Evolutionary conservation across 179 eudicot genomes (phyloP).

Genomic region (Beta lomatogona): DNA sequence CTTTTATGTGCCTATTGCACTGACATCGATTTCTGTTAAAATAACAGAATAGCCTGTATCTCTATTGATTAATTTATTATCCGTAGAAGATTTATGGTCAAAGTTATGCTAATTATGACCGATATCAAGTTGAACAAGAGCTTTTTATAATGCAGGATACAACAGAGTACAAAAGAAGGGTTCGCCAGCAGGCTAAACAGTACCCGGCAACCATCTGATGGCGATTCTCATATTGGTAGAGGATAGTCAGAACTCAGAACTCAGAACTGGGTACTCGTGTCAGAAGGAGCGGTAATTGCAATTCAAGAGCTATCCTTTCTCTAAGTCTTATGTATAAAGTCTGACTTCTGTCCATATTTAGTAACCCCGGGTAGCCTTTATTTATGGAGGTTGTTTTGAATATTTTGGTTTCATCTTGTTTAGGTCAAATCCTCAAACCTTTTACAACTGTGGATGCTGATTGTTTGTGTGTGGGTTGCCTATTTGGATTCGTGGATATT

Average conservation of each 20-base stretch:
- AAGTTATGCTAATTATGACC: not conserved
- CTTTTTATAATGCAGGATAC: constrained; percentile 54
- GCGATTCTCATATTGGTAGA: not conserved
- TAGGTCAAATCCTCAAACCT: constrained; percentile 16
- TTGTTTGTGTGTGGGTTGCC: constrained; percentile 13
- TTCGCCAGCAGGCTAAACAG: constrained; percentile 78
- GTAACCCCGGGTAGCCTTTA: constrained; percentile 15
- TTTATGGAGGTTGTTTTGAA: constrained; percentile 12
- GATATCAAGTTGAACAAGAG: not conserved
- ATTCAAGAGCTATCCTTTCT: constrained; percentile 14
- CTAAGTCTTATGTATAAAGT: constrained; percentile 24
- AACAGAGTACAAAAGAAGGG: constrained; percentile 72
- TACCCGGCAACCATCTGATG: constrained; percentile 55
- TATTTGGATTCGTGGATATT: constrained; percentile 8
- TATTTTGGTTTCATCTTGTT: not conserved
- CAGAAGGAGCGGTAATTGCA: constrained; percentile 9
- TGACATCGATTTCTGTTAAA: not conserved
- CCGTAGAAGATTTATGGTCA: not conserved
- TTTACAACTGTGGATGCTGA: not conserved
- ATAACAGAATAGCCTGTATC: not conserved
- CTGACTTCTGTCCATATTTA: constrained; percentile 24
- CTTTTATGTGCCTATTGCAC: not conserved
- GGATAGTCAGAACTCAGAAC: not conserved
- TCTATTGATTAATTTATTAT: not conserved
- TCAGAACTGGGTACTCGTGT: constrained; percentile 6